A percentile compares a stretch with the other conserved stretches of the same genome.
These are phyloP conservation scores for Kluyveromyces nonfermentans DNA, from an alignment of 805 yeast genomes.

Conservation along the genomic window DNA sequence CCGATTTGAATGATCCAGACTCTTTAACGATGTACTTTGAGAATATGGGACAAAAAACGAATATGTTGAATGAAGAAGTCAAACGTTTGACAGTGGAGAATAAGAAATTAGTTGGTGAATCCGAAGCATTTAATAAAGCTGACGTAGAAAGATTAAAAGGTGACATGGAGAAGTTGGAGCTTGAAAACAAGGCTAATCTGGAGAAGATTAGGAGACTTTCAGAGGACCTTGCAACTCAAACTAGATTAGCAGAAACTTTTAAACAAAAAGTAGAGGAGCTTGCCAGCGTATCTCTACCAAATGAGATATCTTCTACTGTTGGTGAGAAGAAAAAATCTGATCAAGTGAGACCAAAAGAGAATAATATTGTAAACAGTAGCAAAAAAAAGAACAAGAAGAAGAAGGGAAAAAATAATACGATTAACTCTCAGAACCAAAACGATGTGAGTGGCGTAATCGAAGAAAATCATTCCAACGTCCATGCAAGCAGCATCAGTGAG, in stretches of 20 bases:
- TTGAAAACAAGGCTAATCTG: conserved; percentile 3
- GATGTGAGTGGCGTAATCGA: not conserved
- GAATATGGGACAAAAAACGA: conserved; percentile 50
- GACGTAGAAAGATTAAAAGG: not conserved
- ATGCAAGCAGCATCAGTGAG: not conserved
- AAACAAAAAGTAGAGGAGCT: conserved; percentile 8
- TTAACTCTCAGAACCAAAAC: conserved; percentile 1
- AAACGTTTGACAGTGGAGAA: conserved; percentile 30
- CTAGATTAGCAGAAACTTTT: conserved; percentile 4
- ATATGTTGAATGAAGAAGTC: conserved; percentile 57
- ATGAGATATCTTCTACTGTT: conserved; percentile 2
- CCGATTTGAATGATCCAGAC: conserved; percentile 64
- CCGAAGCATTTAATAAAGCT: conserved; percentile 4
- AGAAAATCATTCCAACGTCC: not conserved
- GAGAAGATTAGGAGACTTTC: conserved; percentile 1
- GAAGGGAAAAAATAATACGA: conserved; percentile 5
- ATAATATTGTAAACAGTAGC: not conserved
- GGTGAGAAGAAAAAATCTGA: conserved; percentile 2
- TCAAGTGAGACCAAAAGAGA: not conserved
- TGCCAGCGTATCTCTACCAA: not conserved
- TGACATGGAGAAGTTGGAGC: conserved; percentile 11
- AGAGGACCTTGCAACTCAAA: conserved; percentile 2
- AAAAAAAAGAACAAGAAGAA: conserved; percentile 5
- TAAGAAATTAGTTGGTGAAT: conserved; percentile 15
- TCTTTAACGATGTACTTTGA: conserved; percentile 59